Base-by-base conservation (phyloP, 768 basidiomycete species). In the Hygrophorus pudorinus region DNA sequence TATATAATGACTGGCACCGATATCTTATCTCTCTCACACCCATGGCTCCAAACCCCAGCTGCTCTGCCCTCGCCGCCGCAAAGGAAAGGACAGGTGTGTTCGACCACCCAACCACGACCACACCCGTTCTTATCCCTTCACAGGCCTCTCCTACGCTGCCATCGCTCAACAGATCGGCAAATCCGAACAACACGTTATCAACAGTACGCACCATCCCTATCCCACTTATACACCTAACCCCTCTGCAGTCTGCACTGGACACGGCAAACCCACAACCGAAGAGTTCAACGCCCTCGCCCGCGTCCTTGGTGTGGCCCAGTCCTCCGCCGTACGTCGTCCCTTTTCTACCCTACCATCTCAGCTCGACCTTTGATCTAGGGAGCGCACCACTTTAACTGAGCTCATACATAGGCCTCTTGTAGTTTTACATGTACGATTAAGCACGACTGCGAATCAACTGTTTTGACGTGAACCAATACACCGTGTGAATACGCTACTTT, bases 1-100 rank as follows among this genome's bases (percentile, higher is more conserved):
- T n/a, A n/a, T n/a, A n/a, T n/a, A n/a, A n/a, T n/a, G n/a, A n/a
- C n/a, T n/a, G n/a, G n/a, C n/a, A n/a, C n/a, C n/a, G n/a, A n/a
- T n/a, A n/a, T n/a, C 34, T 35, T 9, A 3, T 35, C 34, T n/a
- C 5, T 35, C 3, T n/a, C 13, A 3, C n/a, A 13, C 4, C n/a
- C 14, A 78, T 73, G 72, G 61, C 73, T 38, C 64, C 72, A 44
- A 65, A 70, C 62, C 73, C 73, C 8, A 71, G 69, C 56, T 85
- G 83, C 61, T 52, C 68, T 52, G 80, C 79, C 38, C 65, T 85
- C 52, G 65, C 64, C 50, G 62, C 62, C 21, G 81, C 24, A 24
- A 24, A 24, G 24, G 24, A 3, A 3, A 24, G 24, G 24, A 24
- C 24, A 3, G 24, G 24, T 24, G 7, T 24, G 24, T 24, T 3